Percentiles rank a stretch among this genome's conserved stretches.
phyloP scores from a whole-genome alignment of 2,329 filamentous ascomycete species.

The Sporothrix pallida region DNA sequence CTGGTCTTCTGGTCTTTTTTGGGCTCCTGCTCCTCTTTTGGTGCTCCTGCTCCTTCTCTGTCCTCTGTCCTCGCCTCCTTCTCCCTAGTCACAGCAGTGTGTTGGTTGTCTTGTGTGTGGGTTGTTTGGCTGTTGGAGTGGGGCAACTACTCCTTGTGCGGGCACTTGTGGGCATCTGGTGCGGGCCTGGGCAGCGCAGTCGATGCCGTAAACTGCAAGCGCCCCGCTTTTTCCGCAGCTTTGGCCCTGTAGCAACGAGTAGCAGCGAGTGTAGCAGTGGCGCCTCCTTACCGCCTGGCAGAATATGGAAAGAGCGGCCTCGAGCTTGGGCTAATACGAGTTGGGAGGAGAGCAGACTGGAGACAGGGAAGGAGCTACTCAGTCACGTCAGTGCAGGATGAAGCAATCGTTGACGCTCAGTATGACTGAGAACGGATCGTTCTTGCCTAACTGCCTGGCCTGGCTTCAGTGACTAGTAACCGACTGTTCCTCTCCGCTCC shows the following conservation, averaged over 20 bases:
- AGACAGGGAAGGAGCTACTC: background rate
- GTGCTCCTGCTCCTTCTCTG: background rate
- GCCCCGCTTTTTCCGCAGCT: slow-evolving; percentile 34
- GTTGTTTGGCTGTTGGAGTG: slow-evolving; percentile 20
- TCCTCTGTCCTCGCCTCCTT: slow-evolving; percentile 14
- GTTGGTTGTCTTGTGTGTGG: slow-evolving; percentile 20
- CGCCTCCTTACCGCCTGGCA: slow-evolving; percentile 37
- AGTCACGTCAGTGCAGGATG: background rate
- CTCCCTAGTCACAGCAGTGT: slow-evolving; percentile 15
- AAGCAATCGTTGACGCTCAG: too few species aligned
- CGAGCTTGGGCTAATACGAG: slow-evolving; percentile 18
- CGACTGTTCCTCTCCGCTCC: background rate
- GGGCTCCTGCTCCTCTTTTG: slow-evolving; percentile 11
- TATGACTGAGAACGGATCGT: too few species aligned
- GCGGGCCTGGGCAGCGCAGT: slow-evolving; percentile 36
- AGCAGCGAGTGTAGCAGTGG: too few species aligned
- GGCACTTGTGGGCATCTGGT: slow-evolving; percentile 27
- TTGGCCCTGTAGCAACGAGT: slow-evolving; percentile 21
- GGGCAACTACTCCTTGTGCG: slow-evolving; percentile 16
- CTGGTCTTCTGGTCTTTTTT: slow-evolving; percentile 24
- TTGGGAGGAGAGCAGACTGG: background rate
- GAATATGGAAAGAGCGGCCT: slow-evolving; percentile 26
- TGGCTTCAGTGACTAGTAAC: too few species aligned
- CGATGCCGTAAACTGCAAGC: slow-evolving; percentile 31
- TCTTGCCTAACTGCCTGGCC: too few species aligned